These are phyloP conservation scores for Aureobasidium sp. DNA, from an alignment of 2,329 filamentous ascomycete genomes.

Conservation along the genomic window DNA sequence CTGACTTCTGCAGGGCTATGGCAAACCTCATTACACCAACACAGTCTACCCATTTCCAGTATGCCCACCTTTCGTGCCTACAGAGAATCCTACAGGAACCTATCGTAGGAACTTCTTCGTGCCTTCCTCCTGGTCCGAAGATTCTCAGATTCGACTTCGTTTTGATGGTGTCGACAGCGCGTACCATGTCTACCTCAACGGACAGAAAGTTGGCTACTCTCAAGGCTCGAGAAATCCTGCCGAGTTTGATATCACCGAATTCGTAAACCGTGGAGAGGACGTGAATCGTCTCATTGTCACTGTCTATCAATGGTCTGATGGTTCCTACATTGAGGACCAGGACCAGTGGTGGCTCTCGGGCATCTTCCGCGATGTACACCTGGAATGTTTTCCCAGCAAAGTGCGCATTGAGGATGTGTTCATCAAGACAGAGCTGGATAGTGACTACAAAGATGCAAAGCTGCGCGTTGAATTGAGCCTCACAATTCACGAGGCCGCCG, in stretches of 20 bases:
- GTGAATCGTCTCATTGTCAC: conserved; percentile 50
- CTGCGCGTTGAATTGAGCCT: conserved; percentile 39
- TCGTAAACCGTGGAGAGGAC: conserved; percentile 35
- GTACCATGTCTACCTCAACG: conserved; percentile 62
- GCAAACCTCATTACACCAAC: conserved; percentile 61
- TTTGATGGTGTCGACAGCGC: conserved; percentile 67
- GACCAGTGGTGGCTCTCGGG: conserved; percentile 26
- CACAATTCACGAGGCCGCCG: conserved; percentile 28
- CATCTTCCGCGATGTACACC: conserved; percentile 58
- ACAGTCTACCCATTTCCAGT: conserved; percentile 57
- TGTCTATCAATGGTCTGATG: conserved; percentile 65
- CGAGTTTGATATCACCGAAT: conserved; percentile 57
- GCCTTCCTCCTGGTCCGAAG: conserved; percentile 38
- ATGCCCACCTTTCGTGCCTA: conserved; percentile 53
- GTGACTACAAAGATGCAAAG: conserved; percentile 41
- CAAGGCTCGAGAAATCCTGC: conserved; percentile 60
- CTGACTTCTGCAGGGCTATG: conserved; percentile 65
- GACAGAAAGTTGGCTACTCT: conserved; percentile 54
- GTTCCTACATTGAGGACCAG: conserved; percentile 60
- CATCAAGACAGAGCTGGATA: conserved; percentile 46
- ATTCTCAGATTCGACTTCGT: conserved; percentile 50
- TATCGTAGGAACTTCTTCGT: conserved; percentile 50
- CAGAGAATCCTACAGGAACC: conserved; percentile 55
- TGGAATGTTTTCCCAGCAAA: conserved; percentile 47
- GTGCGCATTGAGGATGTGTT: conserved; percentile 50